Evolutionary conservation across 202 grass and related monocot species (phyloP), one percentile per base, ranked within the genome.

Genomic region (Eragrostis tef): DNA sequence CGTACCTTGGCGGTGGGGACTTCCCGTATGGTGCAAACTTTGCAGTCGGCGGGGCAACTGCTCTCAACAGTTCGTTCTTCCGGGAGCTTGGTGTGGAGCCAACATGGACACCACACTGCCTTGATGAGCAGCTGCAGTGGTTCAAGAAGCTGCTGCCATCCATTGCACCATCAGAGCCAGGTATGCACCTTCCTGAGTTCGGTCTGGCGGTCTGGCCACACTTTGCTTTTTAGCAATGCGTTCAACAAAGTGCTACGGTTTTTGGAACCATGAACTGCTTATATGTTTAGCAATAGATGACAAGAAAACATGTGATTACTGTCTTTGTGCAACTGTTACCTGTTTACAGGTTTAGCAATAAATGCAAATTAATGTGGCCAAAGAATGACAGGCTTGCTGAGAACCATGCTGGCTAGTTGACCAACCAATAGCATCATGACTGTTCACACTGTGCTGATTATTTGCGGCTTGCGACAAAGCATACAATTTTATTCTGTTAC

Each of bases 21-120:
- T 95, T 93, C 80, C 56, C 24, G 66, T 52, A 90, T 31, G 96
- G 96, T 5, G 92, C 90, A 44, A 98, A 98, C 74, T 98, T 95
- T 53, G 96, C 96, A 0, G 92, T 98, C 0, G 96, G 85, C 0
- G 93, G 96, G 15, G 92, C 91, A 31, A 96, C 96, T 14, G 93
- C 96, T n/a, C 80, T 99, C 66, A 83, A 86, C 7, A 43, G 77
- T 9, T 75, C 73, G 0, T 93, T 93, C 87, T 99, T 99, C 71
- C 80, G 78, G 68, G 71, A 83, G 51, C 84, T 66, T 1, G 89
- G 89, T 0, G 89, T 96, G 47, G 87, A 85, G 59, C 87, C 88
- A 53, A 88, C 82, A 8, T 95, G 93, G 96, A 95, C 96, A 1
- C 87, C 88, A 16, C 90, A 96, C 66, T 92, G 90, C 71, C 83